phyloP scores from a whole-genome alignment of 352 stramenopile genomes.

The Aphanomyces stellatus region DNA sequence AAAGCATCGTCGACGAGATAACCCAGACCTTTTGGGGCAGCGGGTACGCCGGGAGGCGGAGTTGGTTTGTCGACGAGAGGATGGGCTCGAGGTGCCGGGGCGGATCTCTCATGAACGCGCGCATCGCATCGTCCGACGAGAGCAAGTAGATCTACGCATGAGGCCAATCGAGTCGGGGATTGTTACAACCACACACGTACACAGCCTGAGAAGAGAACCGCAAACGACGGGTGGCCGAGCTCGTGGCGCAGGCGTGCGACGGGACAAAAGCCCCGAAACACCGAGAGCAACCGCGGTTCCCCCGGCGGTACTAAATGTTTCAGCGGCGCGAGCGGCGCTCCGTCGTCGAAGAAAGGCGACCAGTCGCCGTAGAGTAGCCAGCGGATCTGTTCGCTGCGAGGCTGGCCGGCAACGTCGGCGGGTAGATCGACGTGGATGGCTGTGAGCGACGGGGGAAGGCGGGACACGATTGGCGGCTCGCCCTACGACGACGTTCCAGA shows the following conservation, averaged over 20 bases:
- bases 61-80: neutral
- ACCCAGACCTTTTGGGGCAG: neutral
- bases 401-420: neutral
- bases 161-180: too few relatives aligned
- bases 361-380: constrained; percentile 12
- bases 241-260: neutral
- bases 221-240: neutral
- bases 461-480: neutral
- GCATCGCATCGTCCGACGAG: neutral
- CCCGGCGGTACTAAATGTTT: neutral
- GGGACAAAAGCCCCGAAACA: constrained; percentile 2
- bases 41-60: neutral
- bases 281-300: neutral
- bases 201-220: neutral
- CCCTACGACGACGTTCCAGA: neutral
- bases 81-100: neutral
- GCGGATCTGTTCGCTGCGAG: constrained; percentile 3
- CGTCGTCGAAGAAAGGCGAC: neutral
- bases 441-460: constrained; percentile 1
- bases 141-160: constrained; percentile 10
- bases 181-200: neutral
- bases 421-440: neutral
- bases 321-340: neutral
- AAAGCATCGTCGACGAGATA: neutral
- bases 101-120: neutral